These are phyloP conservation scores for Spergularia bocconei DNA, from an alignment of 148 eudicot species.

Conservation along the genomic window DNA sequence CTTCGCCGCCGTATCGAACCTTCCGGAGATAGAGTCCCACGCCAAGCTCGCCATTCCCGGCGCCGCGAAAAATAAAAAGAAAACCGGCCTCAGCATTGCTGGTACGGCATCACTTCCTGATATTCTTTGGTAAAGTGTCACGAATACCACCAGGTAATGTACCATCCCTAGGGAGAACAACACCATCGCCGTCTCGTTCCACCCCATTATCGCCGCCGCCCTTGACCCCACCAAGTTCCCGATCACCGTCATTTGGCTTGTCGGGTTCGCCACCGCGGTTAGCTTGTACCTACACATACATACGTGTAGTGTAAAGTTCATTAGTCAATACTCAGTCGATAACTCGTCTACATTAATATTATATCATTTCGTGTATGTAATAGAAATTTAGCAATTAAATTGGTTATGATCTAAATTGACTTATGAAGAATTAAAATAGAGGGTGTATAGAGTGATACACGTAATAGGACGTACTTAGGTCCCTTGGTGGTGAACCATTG, in stretches of 20 bases:
- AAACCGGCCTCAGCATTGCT: constrained; percentile 35
- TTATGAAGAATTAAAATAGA: too few relatives aligned
- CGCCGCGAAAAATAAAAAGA: constrained; percentile 46
- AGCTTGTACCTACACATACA: constrained; percentile 34
- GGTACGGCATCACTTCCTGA: constrained; percentile 28
- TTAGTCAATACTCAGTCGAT: too few relatives aligned
- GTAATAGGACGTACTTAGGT: constrained; percentile 5
- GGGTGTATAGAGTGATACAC: too few relatives aligned
- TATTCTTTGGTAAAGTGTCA: constrained; percentile 46
- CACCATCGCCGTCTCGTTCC: constrained; percentile 38
- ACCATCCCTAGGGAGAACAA: constrained; percentile 41
- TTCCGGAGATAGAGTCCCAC: constrained; percentile 42
- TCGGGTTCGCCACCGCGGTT: constrained; percentile 42
- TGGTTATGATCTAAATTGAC: too few relatives aligned
- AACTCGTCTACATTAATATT: too few relatives aligned
- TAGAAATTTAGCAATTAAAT: too few relatives aligned
- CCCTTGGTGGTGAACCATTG: constrained; percentile 49
- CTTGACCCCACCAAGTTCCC: constrained; percentile 43
- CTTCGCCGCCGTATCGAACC: constrained; percentile 33
- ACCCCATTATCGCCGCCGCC: constrained; percentile 43
- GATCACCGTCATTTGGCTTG: constrained; percentile 44
- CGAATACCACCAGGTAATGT: constrained; percentile 44
- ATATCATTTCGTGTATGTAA: too few relatives aligned
- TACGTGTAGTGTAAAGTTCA: not conserved
- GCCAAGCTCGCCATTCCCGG: constrained; percentile 48